Conservation (phyloP, 2,329 filamentous ascomycete species). For the Diaporthe humulicola region DNA sequence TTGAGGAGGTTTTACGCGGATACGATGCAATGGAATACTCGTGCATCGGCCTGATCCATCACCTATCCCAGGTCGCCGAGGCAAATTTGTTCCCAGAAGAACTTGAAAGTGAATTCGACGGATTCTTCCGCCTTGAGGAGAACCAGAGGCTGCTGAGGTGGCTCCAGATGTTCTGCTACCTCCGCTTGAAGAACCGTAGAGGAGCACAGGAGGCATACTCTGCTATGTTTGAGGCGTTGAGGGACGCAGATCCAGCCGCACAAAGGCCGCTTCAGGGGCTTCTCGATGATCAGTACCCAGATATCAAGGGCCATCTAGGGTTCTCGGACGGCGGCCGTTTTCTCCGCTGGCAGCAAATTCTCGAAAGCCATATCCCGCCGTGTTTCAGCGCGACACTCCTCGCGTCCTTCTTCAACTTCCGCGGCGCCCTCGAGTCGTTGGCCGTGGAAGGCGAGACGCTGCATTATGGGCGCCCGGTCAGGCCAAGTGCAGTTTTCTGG, state of each 20-base stretch:
- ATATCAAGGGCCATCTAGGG: background rate
- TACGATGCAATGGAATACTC: constrained; percentile 8
- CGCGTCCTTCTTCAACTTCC: constrained; percentile 9
- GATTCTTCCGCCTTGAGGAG: background rate
- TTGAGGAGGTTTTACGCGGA: constrained; percentile 1
- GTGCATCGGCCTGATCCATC: background rate
- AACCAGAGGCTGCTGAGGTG: background rate
- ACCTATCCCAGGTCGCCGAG: background rate
- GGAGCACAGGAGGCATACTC: background rate
- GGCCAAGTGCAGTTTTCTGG: background rate
- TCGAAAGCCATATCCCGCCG: background rate
- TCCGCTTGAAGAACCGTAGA: background rate
- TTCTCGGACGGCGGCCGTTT: constrained; percentile 2
- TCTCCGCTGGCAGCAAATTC: constrained; percentile 3
- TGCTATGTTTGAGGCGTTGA: background rate
- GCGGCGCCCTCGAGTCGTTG: background rate
- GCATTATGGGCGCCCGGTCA: background rate
- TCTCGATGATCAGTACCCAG: background rate
- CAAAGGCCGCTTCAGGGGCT: background rate
- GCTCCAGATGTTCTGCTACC: constrained; percentile 10
- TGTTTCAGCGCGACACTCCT: background rate
- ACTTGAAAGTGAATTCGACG: background rate
- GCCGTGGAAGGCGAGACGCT: background rate
- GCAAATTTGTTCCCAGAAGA: background rate
- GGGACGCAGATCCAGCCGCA: background rate